A percentile compares a stretch with the other conserved stretches of the same genome.
phyloP scores from a whole-genome alignment of 1,139 yeast genomes.

The Taphrina wiesneri region DNA sequence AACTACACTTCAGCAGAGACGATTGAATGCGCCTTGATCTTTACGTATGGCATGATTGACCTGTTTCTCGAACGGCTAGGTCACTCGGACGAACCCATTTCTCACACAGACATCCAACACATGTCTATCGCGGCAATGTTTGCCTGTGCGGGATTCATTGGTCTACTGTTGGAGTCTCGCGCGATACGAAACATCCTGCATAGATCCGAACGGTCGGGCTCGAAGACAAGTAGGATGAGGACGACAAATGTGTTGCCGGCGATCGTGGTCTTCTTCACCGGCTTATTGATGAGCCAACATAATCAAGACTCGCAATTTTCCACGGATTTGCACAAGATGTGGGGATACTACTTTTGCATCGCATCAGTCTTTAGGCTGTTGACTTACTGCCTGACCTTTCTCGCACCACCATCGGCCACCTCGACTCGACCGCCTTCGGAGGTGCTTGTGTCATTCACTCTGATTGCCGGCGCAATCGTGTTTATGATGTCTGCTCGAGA shows the following conservation, averaged over 20 bases:
- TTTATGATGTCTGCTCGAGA: conserved; percentile 92
- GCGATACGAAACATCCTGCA: conserved; percentile 46
- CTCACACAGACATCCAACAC: conserved; percentile 91
- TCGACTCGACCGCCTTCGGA: conserved; percentile 84
- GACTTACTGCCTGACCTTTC: conserved; percentile 62
- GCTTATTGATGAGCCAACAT: conserved; percentile 93
- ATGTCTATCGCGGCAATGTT: conserved; percentile 92
- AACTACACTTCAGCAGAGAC: conserved; percentile 57
- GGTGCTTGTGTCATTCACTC: conserved; percentile 69
- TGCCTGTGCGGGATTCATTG: conserved; percentile 90
- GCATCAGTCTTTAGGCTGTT: conserved; percentile 75
- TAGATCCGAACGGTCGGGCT: conserved; percentile 25
- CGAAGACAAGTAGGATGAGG: conserved; percentile 24
- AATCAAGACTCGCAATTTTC: conserved; percentile 77
- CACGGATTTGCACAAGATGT: conserved; percentile 78
- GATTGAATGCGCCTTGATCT: conserved; percentile 73
- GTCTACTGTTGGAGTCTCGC: conserved; percentile 71
- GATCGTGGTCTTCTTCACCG: conserved; percentile 93
- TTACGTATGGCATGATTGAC: conserved; percentile 85
- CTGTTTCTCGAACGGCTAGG: conserved; percentile 88
- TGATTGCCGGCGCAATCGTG: conserved; percentile 83
- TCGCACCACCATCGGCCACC: conserved; percentile 51
- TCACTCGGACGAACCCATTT: conserved; percentile 72
- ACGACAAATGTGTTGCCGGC: conserved; percentile 82
- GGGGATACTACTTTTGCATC: conserved; percentile 80